Evolutionary conservation across 2,329 filamentous ascomycete genomes (phyloP).

Genomic region (Lecanicillium sp.): DNA sequence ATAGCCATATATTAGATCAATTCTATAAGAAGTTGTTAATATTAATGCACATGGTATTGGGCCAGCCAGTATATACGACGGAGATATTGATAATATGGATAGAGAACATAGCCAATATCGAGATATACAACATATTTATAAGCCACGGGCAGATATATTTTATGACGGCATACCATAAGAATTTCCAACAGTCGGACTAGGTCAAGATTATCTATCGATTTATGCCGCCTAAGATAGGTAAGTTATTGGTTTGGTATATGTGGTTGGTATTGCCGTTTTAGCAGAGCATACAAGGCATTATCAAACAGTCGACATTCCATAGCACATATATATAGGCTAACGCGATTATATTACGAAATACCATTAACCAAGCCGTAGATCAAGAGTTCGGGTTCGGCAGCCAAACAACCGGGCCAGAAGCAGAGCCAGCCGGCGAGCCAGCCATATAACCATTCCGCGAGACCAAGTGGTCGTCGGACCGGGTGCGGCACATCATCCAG

Average conservation of each 20-base stretch:
- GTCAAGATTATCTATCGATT: neutral
- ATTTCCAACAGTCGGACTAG: neutral
- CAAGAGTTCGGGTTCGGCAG: too few relatives aligned
- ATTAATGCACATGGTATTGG: neutral
- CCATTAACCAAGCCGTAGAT: too few relatives aligned
- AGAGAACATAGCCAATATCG: neutral
- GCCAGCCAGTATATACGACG: neutral
- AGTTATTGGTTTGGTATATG: constrained; percentile 1
- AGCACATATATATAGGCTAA: neutral
- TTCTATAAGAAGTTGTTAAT: neutral
- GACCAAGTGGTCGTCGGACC: too few relatives aligned
- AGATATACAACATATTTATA: neutral
- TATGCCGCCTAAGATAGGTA: neutral
- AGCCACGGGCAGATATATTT: neutral
- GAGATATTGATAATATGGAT: neutral
- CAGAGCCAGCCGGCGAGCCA: too few relatives aligned
- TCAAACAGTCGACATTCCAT: neutral
- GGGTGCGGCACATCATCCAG: too few relatives aligned
- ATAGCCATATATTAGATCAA: neutral
- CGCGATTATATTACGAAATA: neutral
- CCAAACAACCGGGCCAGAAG: too few relatives aligned
- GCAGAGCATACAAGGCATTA: neutral
- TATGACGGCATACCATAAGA: constrained; percentile 1
- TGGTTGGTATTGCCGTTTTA: neutral
- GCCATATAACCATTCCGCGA: too few relatives aligned